Evolutionary conservation across 1,284 basidiomycete genomes (phyloP).

Genomic region (Boletellus deceptivus): DNA sequence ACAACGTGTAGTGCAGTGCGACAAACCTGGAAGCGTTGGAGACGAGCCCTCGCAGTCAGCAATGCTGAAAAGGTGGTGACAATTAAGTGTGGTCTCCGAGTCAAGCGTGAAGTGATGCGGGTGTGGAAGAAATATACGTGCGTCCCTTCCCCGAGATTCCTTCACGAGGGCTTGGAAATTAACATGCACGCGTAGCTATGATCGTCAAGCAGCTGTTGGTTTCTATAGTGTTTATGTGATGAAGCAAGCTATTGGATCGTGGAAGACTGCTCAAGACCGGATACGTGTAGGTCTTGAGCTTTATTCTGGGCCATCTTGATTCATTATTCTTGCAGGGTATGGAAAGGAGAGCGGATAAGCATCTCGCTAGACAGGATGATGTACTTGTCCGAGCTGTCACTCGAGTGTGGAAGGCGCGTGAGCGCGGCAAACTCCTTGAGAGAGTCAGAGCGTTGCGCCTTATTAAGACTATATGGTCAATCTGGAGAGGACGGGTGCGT

Average conservation of each 20-base stretch:
- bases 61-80: constrained; percentile 44
- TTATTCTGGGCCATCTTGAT: constrained; percentile 2
- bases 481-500: constrained; percentile 54
- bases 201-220: constrained; percentile 42
- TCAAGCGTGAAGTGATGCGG: constrained; percentile 46
- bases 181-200: constrained; percentile 37
- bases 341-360: constrained; percentile 55
- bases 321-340: constrained; percentile 37
- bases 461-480: constrained; percentile 45
- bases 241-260: constrained; percentile 47
- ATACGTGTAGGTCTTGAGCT: constrained; percentile 45
- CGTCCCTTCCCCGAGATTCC: constrained; percentile 25
- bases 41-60: constrained; percentile 41
- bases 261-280: constrained; percentile 53
- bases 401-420: constrained; percentile 72
- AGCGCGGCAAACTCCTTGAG: constrained; percentile 61
- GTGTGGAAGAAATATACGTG: constrained; percentile 59
- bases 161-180: constrained; percentile 7
- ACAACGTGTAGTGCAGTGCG: constrained; percentile 38
- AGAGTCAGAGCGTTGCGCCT: constrained; percentile 50
- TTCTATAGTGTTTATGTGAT: constrained; percentile 45
- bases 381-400: constrained; percentile 62
- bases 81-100: constrained; percentile 44
- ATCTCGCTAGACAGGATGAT: constrained; percentile 59
- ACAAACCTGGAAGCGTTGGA: constrained; percentile 57